phyloP scores from a whole-genome alignment of 2,329 filamentous ascomycete genomes.

The Domatiomyces globalis region DNA sequence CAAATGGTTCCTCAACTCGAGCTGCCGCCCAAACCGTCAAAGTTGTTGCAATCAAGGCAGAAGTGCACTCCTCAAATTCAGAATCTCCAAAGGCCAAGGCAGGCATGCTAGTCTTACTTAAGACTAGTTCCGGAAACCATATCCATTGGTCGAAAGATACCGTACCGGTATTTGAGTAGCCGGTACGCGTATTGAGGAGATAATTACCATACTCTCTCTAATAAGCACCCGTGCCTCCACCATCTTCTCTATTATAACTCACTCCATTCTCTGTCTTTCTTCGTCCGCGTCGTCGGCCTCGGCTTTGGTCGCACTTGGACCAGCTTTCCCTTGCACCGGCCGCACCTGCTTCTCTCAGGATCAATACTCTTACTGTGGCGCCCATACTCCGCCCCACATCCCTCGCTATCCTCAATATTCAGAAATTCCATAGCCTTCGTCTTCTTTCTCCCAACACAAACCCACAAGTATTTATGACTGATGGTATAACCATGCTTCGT shows the following conservation, averaged over 20 bases:
- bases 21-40: too few relatives aligned
- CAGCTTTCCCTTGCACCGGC: constrained; percentile 55
- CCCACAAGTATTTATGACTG: constrained; percentile 84
- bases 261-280: constrained; percentile 2
- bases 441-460: constrained; percentile 37
- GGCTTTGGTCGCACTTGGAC: constrained; percentile 70
- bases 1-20: too few relatives aligned
- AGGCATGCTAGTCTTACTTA: not conserved
- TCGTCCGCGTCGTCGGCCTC: constrained; percentile 39
- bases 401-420: constrained; percentile 13
- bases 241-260: not conserved
- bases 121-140: not conserved
- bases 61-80: not conserved
- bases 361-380: constrained; percentile 80
- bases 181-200: too few relatives aligned
- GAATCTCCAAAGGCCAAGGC: not conserved
- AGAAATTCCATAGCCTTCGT: constrained; percentile 11
- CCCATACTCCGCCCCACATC: constrained; percentile 59
- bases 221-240: not conserved
- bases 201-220: too few relatives aligned
- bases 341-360: constrained; percentile 55
- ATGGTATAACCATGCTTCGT: constrained; percentile 85
- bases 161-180: too few relatives aligned
- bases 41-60: not conserved
- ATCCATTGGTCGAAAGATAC: too few relatives aligned